Base-by-base conservation (phyloP, 352 stramenopile genomes). In the Pythium rishiriense region DNA sequence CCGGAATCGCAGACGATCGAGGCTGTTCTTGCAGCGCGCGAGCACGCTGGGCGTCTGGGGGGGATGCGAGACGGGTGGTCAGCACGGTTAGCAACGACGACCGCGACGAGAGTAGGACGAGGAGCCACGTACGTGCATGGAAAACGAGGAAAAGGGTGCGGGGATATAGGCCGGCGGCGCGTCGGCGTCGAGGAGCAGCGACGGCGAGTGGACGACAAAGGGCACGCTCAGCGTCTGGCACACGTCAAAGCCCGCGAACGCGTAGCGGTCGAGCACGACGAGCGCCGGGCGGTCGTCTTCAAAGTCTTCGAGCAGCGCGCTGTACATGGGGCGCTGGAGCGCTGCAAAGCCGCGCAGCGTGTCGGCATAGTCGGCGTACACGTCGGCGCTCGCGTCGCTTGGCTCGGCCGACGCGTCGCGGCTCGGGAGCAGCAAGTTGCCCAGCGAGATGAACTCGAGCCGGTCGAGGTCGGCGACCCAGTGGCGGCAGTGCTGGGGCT, bases 131-230 rank as follows among this genome's bases (percentile, higher is more conserved):
- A 91, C 83, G 66, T 89, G 79, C 74, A 93, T 91, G 7, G 84
- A 81, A 65, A 81, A 81, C n/a, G 87, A 87, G 22, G 87, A 91
- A 58, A 94, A 93, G 0, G 87, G 87, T n/a, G 87, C 85, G 1
- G 85, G 79, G 28, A 94, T 79, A 46, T 92, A 91, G 14, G 78
- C 75, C 3, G 88, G 87, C 5, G 88, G 88, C 9, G 86, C 74
- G 63, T 96, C 88, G n/a, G 96, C 87, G 35, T 96, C 88, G 41
- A 91, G 66, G 29, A 96, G 72, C 67, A 95, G 60, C 52, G 85
- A 89, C 37, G 87, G 82, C 58, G 84, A 84, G 70, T 96, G 88
- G 19, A 96, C 77, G 37, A 93, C 74, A 66, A 87, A 93, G 14
- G 88, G 85, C n/a, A 95, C 55, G 10, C 73, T 53, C 26, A 93